Percentiles rank a stretch among this genome's conserved stretches.
Conservation (phyloP, 805 yeast species). For the Wickerhamiella brachini region DNA sequence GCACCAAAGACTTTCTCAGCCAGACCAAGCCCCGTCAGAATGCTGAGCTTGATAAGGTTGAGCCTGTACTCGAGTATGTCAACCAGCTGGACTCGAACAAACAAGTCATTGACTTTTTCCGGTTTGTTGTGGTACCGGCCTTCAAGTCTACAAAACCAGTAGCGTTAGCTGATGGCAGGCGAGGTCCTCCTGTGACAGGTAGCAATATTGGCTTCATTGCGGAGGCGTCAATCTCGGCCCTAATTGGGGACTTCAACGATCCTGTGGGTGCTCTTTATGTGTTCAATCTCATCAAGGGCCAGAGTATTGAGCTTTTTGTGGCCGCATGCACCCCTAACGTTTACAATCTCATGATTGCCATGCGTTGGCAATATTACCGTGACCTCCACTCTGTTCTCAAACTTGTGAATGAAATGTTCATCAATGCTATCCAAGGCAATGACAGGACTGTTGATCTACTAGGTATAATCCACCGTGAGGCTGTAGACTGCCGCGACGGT, state of each 20-base stretch:
- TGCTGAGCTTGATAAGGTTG: background rate
- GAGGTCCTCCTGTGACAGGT: background rate
- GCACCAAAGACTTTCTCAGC: background rate
- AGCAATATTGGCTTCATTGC: background rate
- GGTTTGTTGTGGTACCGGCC: constrained; percentile 10
- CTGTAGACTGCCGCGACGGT: constrained; percentile 18
- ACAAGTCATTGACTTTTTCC: constrained; percentile 17
- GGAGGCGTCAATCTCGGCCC: constrained; percentile 3
- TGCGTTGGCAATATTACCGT: constrained; percentile 29
- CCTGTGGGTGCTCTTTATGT: constrained; percentile 26
- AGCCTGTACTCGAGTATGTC: constrained; percentile 16
- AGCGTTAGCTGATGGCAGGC: background rate
- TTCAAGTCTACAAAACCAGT: constrained; percentile 3
- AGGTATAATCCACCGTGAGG: constrained; percentile 17
- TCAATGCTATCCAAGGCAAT: constrained; percentile 30
- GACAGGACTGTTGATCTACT: constrained; percentile 23
- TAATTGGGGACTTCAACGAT: constrained; percentile 17
- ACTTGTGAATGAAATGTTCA: constrained; percentile 29
- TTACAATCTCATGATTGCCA: constrained; percentile 26
- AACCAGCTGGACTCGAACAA: constrained; percentile 14
- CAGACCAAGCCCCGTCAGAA: background rate
- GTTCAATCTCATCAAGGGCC: constrained; percentile 25
- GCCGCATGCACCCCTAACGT: constrained; percentile 28
- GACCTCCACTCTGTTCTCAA: constrained; percentile 26
- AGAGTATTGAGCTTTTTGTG: constrained; percentile 26